Base-by-base conservation (phyloP, 495 filamentous ascomycete genomes). In the Trichoderma reesei region DNA sequence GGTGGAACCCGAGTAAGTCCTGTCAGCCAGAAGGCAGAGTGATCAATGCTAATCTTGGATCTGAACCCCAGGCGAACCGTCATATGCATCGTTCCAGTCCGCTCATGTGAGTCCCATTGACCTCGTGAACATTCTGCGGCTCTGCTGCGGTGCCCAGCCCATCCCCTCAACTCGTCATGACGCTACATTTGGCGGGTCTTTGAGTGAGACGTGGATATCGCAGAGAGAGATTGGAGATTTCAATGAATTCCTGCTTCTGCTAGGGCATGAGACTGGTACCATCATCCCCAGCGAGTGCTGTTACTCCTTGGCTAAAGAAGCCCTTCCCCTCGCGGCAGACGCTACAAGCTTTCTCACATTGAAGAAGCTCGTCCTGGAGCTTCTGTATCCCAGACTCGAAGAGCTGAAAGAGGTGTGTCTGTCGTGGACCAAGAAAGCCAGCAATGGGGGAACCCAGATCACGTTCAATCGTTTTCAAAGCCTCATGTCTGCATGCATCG, bases 1-100 rank as follows among this genome's bases (percentile, higher is more conserved):
- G 84, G 66, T 96, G 91, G 92, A 84, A 83, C 66, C 87, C 89
- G 65, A 84, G 87, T 91, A 77, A 67, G 79, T 73, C 8, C 51
- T 6, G 7, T 56, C 59, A 13, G 41, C 16, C 26, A n/a, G 33
- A 34, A 14, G 14, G n/a, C n/a, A 26, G 46, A 16, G 13, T n/a
- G 8, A 51, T 42, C 0, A 56, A 9, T 64, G 3, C 14, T 38
- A 41, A 37, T 8, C 13, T 37, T 41, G 64, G 69, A 63, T 70
- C 37, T 31, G 7, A 65, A 41, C 14, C 14, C 20, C 44, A 79
- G 72, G 74, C 59, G 77, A 78, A 42, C 31, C 69, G 44, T 63
- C 68, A n/a, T 78, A 74, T 65, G 73, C 74, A 51, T 78, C 73
- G 48, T 68, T 70, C 1, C 74, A 77, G 64, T 75, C 75, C 11